Conservation (phyloP, 2,329 filamentous ascomycete species). For the Pleomassaria siparia region DNA sequence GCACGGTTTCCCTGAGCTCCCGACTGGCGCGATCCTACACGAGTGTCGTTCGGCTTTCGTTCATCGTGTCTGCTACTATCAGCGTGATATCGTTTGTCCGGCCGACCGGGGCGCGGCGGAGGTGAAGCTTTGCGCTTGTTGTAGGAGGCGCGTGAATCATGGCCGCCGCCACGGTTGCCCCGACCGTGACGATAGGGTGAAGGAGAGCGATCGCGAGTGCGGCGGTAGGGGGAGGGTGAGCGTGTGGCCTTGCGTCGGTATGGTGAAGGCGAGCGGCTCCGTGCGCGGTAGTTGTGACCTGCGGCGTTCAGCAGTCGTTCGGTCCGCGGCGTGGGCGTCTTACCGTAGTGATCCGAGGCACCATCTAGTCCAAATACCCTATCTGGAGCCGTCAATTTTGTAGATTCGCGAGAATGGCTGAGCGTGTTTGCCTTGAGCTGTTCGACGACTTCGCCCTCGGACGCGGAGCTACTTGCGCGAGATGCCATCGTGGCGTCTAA, state of each 20-base stretch:
- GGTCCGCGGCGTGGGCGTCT: not conserved
- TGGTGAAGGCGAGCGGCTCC: slow-evolving; percentile 32
- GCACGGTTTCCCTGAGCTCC: slow-evolving; percentile 17
- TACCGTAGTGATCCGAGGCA: slow-evolving; percentile 26
- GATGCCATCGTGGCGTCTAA: slow-evolving; percentile 22
- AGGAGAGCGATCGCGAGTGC: slow-evolving; percentile 22
- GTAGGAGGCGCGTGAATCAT: slow-evolving; percentile 46
- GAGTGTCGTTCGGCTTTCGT: slow-evolving; percentile 39
- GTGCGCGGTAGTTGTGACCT: slow-evolving; percentile 18
- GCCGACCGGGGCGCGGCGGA: slow-evolving; percentile 2
- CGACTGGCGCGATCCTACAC: not conserved
- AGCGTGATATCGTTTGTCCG: slow-evolving; percentile 63
- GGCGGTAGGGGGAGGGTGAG: slow-evolving; percentile 23
- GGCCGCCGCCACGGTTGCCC: slow-evolving; percentile 28
- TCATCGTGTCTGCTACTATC: slow-evolving; percentile 12
- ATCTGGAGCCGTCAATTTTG: slow-evolving; percentile 38
- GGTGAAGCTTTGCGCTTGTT: slow-evolving; percentile 37
- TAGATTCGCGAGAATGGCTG: slow-evolving; percentile 29
- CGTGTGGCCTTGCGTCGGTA: slow-evolving; percentile 11
- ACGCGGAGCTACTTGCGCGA: slow-evolving; percentile 29
- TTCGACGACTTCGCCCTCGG: slow-evolving; percentile 33
- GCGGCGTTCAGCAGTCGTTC: not conserved
- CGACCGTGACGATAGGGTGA: slow-evolving; percentile 31
- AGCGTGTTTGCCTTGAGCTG: slow-evolving; percentile 39
- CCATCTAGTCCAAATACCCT: slow-evolving; percentile 32